Base-by-base conservation (phyloP, 2,329 filamentous ascomycete species). In the Hymenoscyphus scutula region DNA sequence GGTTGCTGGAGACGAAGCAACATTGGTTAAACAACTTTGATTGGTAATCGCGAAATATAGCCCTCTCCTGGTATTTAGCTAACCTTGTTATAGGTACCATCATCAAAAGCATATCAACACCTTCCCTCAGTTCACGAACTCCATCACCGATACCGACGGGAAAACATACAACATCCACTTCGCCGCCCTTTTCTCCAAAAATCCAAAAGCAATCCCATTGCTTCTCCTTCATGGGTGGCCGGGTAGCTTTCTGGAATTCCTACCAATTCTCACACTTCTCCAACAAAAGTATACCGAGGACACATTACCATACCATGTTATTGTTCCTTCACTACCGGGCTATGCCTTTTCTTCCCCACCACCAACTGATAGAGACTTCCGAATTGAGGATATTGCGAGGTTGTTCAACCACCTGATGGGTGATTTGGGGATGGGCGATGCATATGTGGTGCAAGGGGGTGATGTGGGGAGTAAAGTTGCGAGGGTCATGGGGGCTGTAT, bases 221-320 rank as follows among this genome's bases (percentile, higher is more conserved):
- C 30, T 32, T 8, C 10, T 32, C 30, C 30, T 32, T 8, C 30
- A 32, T 11, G 30, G 30, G 30, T 8, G 30, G 7, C 30, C 30
- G 3, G 30, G 30, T 32, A 32, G 76, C 0, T 82, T 85, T 63
- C 70, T 82, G 0, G 85, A 87, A 65, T 86, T 86, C 67, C 68
- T 87, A 1, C 78, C 78, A 1, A 74, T 84, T 7, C 70, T 87
- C 59, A 70, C 78, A 1, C 53, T 82, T 4, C 71, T 86, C 1
- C 71, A 71, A 30, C 68, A 75, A 3, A 80, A 80, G 59, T 85
- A 85, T 68, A 77, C 77, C 0, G 76, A 81, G 0, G 73, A 79
- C 0, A 76, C 41, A 2, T 55, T 68, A 1, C 67, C 67, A 1
- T 69, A 67, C 51, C 64, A 68, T 54, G 13, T 69, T 13, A 64